Evolutionary conservation across 129 eudicot species (phyloP), one percentile per base, ranked within the genome.

Genomic region (Pseudognaphalium luteoalbum): DNA sequence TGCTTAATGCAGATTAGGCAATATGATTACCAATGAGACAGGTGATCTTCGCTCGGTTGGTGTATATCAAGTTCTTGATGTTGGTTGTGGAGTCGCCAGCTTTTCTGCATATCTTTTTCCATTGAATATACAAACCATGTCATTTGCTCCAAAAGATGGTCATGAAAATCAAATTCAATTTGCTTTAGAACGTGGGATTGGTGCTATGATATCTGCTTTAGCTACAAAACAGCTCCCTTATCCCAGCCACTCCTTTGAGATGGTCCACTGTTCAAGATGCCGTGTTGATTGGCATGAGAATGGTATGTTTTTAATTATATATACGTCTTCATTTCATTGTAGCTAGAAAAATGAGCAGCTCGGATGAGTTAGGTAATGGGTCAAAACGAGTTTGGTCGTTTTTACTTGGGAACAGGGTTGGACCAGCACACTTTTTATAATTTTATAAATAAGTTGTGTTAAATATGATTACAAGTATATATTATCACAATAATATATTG

Each of bases 51-150:
- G 73, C 69, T 81, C 89, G 12, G 90, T 91, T 17, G 98, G 98
- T 70, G 91, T 91, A 59, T 87, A 30, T 81, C 97, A 91, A 80
- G 98, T 91, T 74, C 86, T 94, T 65, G 98, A 94, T 76, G 96
- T 94, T 82, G 98, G 97, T 69, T 94, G 98, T 70, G 98, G 98
- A 35, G 97, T 94, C 61, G 97, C 98, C 17, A 94, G 98, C 76
- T 94, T 91, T 80, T 85, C 95, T 21, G 98, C 97, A 6, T 94
- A 91, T 83, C 98, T 94, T 84, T 89, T 89, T 74, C 86, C 91
- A 1, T 84, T 88, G 33, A 74, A 86, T 77, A 89, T 94, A 47
- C 87, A 83, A 61, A 91, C 99, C 44, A 86, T 94, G 96, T 89
- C 96, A 20, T 87, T 94, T 84, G 97, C 99, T 79, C 99, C 97